A percentile compares a stretch with the other conserved stretches of the same genome.
Conservation (phyloP, 163 green algal genomes). For the Scenedesmus sp. region DNA sequence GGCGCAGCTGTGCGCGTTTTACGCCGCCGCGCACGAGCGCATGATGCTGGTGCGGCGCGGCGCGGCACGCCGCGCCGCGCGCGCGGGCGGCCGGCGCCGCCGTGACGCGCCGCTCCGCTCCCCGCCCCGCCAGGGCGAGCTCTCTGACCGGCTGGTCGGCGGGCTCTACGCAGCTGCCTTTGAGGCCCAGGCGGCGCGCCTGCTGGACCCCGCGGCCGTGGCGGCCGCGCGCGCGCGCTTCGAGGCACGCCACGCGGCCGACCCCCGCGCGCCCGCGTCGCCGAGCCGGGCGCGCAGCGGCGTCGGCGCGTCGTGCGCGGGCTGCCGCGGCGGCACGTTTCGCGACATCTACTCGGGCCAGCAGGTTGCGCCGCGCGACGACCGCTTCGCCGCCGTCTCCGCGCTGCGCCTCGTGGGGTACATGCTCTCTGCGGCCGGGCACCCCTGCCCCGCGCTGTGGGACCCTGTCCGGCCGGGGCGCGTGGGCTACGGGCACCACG, state of each 20-base stretch:
- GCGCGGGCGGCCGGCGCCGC: background rate
- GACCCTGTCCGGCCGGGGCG: conserved; percentile 29
- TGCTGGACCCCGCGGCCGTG: conserved; percentile 10
- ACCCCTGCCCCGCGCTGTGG: conserved; percentile 30
- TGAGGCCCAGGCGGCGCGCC: background rate
- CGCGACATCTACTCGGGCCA: background rate
- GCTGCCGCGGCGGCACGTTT: background rate
- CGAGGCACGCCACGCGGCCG: background rate
- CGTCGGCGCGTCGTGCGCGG: too few species aligned
- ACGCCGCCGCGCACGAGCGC: background rate
- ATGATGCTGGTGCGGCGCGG: conserved; percentile 10
- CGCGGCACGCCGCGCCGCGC: background rate
- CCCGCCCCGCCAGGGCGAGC: background rate
- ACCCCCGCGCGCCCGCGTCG: conserved; percentile 20
- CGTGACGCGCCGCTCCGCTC: background rate
- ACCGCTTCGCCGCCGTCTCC: conserved; percentile 35
- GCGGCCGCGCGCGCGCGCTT: conserved; percentile 7
- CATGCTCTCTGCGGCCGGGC: background rate
- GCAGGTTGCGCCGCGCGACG: conserved; percentile 34
- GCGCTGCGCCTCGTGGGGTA: conserved; percentile 27
- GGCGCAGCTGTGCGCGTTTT: background rate
- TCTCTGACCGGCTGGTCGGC: conserved; percentile 23
- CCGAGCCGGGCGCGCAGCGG: background rate
- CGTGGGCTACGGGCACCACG: too few species aligned
- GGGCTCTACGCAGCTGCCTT: conserved; percentile 33